Base-by-base conservation (phyloP, 148 eudicot genomes). In the Rhododendron ovatum region DNA sequence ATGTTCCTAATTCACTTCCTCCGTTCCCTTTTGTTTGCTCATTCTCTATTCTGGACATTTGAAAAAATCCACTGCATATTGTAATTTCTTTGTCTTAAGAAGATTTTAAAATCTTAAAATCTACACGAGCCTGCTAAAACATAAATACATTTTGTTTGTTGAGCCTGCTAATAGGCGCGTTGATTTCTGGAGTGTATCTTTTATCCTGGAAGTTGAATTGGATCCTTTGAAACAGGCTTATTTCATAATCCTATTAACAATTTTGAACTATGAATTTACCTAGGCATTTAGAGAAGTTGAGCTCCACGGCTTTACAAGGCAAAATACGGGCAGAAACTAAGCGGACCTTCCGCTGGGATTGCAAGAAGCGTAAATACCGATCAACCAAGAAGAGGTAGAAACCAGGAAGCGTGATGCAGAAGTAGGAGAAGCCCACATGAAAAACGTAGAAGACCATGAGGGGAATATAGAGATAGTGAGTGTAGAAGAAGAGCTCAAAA, bases 261-360 rank as follows among this genome's bases (percentile, higher is more conserved):
- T 17, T 39, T 47, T 47, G 37, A n/a, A 39, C 33, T 55, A 10
- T 20, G 41, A 39, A 76, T 30, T 79, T 83, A 91, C 91, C 90
- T 69, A 86, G 82, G 86, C 83, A 89, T 87, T 96, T 95, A 18
- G 95, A 91, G 88, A 96, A 96, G 91, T 91, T 95, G 37, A 96
- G 92, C 87, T 96, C 98, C 8, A 96, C 88, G 0, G 94, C 86
- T 83, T 89, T 86, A 12, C 93, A 90, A 24, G 98, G 90, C 77
- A 95, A 79, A 87, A 92, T 65, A 4, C 93, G 91, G 57, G 95
- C 91, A 45, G 92, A 92, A 80, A 92, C 85, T 20, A 91, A n/a
- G 15, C 89, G 85, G 80, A 89, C 93, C 28, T 47, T 79, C 77
- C 85, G 88, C 78, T 88, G 87, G 50, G 94, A 92, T 83, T 92